These are phyloP conservation scores for Tetrahymena elliotti DNA, from an alignment of 73 alveolate genomes.

Conservation along the genomic window DNA sequence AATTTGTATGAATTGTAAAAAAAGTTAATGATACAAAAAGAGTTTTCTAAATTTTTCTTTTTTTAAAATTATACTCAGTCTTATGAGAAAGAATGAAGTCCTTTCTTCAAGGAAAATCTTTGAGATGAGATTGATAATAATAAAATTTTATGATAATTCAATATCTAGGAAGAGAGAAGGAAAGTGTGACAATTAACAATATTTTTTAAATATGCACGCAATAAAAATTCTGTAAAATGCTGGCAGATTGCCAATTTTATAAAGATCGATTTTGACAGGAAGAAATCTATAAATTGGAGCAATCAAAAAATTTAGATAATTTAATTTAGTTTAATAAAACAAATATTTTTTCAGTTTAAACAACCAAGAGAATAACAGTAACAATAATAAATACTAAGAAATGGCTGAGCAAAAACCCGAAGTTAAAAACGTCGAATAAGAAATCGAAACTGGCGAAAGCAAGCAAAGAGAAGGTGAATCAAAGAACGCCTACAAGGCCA, in stretches of 20 bases:
- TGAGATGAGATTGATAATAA: not conserved
- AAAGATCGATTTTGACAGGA: not conserved
- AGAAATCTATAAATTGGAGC: not conserved
- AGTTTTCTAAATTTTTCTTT: not conserved
- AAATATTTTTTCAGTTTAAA: not conserved
- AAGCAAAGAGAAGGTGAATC: slow-evolving; percentile 1
- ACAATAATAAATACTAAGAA: not conserved
- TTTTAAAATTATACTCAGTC: not conserved
- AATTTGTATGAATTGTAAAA: not conserved
- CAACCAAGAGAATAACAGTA: not conserved
- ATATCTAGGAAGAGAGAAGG: not conserved
- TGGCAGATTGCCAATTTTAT: not conserved
- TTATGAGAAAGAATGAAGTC: not conserved
- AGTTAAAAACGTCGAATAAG: not conserved
- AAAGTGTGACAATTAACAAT: not conserved
- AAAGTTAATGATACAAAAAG: not conserved
- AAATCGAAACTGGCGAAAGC: not conserved
- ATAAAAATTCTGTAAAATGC: not conserved
- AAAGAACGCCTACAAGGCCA: not conserved
- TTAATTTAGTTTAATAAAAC: not conserved
- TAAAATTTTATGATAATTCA: not conserved
- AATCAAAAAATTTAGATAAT: not conserved
- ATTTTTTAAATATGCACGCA: not conserved
- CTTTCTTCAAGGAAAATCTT: not conserved
- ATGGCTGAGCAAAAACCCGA: not conserved